Base-by-base conservation (phyloP, 352 stramenopile genomes). In the Globisporangium parvum region DNA sequence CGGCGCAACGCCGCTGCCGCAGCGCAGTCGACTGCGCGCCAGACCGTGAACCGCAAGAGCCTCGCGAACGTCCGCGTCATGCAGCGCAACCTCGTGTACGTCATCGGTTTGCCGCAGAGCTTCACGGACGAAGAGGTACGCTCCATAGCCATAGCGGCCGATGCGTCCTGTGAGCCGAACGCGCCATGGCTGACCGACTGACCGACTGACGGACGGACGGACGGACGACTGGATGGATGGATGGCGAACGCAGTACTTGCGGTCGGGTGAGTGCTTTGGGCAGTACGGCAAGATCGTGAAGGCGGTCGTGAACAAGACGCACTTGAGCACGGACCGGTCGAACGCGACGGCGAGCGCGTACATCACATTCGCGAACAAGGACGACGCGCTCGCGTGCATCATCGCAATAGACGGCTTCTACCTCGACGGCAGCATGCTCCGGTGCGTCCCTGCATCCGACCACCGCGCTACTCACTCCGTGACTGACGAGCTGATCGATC, bases 241-340 rank as follows among this genome's bases (percentile, higher is more conserved):
- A 31, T 31, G 3, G 26, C 26, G 47, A 0, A 14, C 42, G 23
- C 64, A 95, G 67, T 71, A 84, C 23, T 60, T 98, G 24, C 77
- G 87, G 46, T 91, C 79, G 39, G 68, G 77, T 49, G 88, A 94
- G 48, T 97, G 90, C 55, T 97, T 97, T 60, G 89, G 91, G 1
- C 91, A 97, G 65, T 98, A 98, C 60, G 93, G 93, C 0, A 89
- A 95, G 53, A 96, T 98, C 57, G 72, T 93, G 40, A 98, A 98
- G 71, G 85, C 93, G 3, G 90, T 96, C 31, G 77, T 97, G 47
- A 98, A 97, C 65, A 93, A 96, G 59, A 63, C 74, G 31, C 80
- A 90, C 49, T 57, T 91, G 57, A 87, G 69, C 45, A 63, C 69
- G 41, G 85, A 93, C 58, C 69, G 85, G 39, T 71, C 69, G 4